A percentile compares a stretch with the other conserved stretches of the same genome.
phyloP scores from a whole-genome alignment of 148 eudicot species.

The Polygonum aviculare region DNA sequence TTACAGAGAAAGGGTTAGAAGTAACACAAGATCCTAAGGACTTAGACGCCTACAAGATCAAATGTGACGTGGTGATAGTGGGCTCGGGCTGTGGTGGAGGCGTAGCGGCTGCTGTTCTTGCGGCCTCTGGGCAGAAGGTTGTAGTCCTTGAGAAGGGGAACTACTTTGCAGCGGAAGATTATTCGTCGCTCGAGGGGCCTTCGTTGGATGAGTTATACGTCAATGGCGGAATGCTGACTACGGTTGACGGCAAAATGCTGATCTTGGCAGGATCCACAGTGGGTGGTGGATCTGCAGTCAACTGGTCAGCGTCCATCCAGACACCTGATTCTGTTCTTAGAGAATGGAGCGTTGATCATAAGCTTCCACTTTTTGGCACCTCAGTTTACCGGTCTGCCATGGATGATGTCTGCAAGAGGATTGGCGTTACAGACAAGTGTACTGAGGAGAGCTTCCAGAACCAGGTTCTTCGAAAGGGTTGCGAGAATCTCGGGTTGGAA shows the following conservation, averaged over 20 bases:
- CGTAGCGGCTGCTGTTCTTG: conserved; percentile 73
- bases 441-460: conserved; percentile 64
- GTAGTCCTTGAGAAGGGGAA: conserved; percentile 64
- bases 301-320: conserved; percentile 81
- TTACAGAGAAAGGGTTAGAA: conserved; percentile 44
- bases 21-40: conserved; percentile 31
- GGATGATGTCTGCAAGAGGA: conserved; percentile 62
- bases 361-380: conserved; percentile 38
- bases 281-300: conserved; percentile 85
- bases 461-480: conserved; percentile 58
- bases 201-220: conserved; percentile 52
- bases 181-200: conserved; percentile 68
- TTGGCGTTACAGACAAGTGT: conserved; percentile 56
- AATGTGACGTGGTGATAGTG: conserved; percentile 71
- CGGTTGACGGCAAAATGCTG: conserved; percentile 50
- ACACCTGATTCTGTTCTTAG: conserved; percentile 54
- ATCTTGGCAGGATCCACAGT: conserved; percentile 71
- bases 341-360: conserved; percentile 54
- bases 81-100: conserved; percentile 96
- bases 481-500: conserved; percentile 60
- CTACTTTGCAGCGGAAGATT: conserved; percentile 55
- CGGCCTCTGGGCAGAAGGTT: conserved; percentile 56
- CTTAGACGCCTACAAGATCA: conserved; percentile 21
- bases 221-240: conserved; percentile 41
- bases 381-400: conserved; percentile 50